Percentiles rank a stretch among this genome's conserved stretches.
phyloP scores from a whole-genome alignment of 129 eudicot genomes.

The Chrysanthemum lavandulifolium region DNA sequence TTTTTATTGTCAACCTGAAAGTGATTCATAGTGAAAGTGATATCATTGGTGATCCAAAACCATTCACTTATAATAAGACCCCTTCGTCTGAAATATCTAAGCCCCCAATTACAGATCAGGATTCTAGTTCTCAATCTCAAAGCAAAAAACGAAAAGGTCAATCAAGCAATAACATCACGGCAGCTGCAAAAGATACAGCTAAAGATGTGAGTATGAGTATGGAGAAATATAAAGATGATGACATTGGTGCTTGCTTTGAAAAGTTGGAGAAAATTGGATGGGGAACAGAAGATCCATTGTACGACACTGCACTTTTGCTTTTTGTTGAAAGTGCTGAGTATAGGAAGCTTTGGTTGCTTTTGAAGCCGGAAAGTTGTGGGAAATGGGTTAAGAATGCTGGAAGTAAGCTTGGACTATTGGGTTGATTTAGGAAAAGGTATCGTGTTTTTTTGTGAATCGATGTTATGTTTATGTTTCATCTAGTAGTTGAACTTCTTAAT shows the following conservation, averaged over 20 bases:
- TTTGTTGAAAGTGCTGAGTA: constrained; percentile 4
- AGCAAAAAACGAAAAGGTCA: background rate
- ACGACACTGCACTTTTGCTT: background rate
- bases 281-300: background rate
- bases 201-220: background rate
- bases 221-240: background rate
- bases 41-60: no score
- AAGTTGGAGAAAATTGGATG: constrained; percentile 8
- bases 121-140: background rate
- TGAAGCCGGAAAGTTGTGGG: background rate
- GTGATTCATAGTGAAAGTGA: no score
- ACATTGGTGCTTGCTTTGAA: background rate
- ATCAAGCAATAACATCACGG: background rate
- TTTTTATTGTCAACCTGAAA: no score
- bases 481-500: no score
- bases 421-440: background rate
- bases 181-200: background rate
- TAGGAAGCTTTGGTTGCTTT: background rate
- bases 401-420: background rate
- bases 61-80: no score
- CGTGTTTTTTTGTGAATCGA: background rate
- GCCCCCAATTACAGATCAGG: no score
- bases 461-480: no score
- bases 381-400: background rate
- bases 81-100: background rate